A percentile compares a stretch with the other conserved stretches of the same genome.
phyloP scores from a whole-genome alignment of 1,284 basidiomycete species.

The Phylloporus sp. region DNA sequence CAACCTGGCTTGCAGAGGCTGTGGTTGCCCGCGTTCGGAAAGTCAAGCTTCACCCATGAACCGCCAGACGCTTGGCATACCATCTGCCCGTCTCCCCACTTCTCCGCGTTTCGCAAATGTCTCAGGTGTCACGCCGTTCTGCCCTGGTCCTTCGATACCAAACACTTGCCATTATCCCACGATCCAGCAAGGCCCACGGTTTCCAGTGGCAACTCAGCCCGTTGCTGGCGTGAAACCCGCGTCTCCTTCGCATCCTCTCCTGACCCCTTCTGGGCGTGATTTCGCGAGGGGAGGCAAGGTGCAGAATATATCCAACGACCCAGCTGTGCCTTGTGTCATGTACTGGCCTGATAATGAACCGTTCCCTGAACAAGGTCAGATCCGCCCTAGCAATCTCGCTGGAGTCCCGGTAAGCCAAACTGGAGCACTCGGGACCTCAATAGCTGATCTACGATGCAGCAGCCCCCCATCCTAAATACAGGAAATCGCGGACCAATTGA shows the following conservation, averaged over 20 bases:
- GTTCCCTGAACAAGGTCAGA: conserved; percentile 75
- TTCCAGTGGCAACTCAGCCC: conserved; percentile 22
- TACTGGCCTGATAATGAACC: conserved; percentile 88
- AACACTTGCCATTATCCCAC: conserved; percentile 23
- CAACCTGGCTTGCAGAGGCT: conserved; percentile 74
- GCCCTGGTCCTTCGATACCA: conserved; percentile 30
- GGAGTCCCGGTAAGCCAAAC: conserved; percentile 54
- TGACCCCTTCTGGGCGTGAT: conserved; percentile 78
- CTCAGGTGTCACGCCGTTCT: conserved; percentile 14
- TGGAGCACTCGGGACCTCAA: not conserved
- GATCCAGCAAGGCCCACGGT: conserved; percentile 16
- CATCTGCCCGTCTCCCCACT: conserved; percentile 40
- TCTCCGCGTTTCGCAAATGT: conserved; percentile 49
- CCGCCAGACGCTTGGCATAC: conserved; percentile 30
- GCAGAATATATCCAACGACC: conserved; percentile 74
- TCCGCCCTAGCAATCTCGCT: conserved; percentile 59
- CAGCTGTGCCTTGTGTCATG: conserved; percentile 73
- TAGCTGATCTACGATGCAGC: conserved; percentile 42
- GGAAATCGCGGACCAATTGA: conserved; percentile 86
- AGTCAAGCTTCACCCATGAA: conserved; percentile 37
- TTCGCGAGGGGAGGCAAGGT: conserved; percentile 76
- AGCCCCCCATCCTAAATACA: conserved; percentile 86
- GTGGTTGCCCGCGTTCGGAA: conserved; percentile 61
- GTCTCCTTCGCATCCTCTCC: conserved; percentile 57
- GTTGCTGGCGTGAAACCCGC: conserved; percentile 32